Base-by-base conservation (phyloP, 768 basidiomycete genomes). In the Pleurotus ostreatus region DNA sequence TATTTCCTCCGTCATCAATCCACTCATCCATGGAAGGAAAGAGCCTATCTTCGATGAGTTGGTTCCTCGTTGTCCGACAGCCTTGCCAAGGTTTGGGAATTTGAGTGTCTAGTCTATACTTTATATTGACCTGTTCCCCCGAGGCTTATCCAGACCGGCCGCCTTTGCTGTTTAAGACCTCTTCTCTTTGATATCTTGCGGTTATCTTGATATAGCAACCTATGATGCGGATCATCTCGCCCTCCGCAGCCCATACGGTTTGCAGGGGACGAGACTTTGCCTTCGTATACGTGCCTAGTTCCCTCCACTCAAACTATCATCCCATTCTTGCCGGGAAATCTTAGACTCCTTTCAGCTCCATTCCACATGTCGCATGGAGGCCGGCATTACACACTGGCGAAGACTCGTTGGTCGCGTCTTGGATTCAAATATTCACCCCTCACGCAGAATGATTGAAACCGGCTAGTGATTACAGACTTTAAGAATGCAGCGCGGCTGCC, bases 121-220 rank as follows among this genome's bases (percentile, higher is more conserved):
- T 41, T 13, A 22, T 23, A 40, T 53, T 53, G 38, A 53, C 39
- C 41, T 38, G 26, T 53, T 53, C 34, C 39, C 39, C 51, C 51
- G 51, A 53, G 23, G 51, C 51, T 53, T 53, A 20, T 53, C 51
- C 51, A 53, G 37, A 15, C 18, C 51, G 7, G 22, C 51, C 39
- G 38, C 51, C 34, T 34, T 47, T 38, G 13, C 48, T 34, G 26
- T 40, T 53, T 53, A 20, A 18, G 51, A 39, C 34, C 38, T 39
- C 16, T 9, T 39, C 51, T n/a, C 9, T 20, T 41, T 41, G 18
- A 53, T 37, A 22, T 41, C 51, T 13, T 40, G 20, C 37, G 13
- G 12, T 23, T 40, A 40, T 39, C 37, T 40, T 53, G 51, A 53
- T 53, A 40, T 53, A 53, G 51, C 34, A 53, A 53, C 18, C 51